Base-by-base conservation (phyloP, 768 basidiomycete genomes). In the Phlebiopsis flavidoalba region DNA sequence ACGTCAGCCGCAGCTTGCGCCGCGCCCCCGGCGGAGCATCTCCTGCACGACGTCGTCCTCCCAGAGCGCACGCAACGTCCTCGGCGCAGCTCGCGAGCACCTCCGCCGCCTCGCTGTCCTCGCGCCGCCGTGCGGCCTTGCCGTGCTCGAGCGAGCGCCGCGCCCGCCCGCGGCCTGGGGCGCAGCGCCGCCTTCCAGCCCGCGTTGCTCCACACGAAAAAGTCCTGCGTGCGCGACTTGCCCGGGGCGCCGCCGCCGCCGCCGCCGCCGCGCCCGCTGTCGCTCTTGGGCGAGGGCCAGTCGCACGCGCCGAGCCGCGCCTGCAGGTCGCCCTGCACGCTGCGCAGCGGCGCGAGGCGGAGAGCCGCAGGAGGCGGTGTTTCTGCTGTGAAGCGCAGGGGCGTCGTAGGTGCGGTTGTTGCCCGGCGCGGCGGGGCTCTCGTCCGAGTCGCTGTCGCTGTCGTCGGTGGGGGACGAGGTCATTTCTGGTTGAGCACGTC, bases 31-130 rank as follows among this genome's bases (percentile, higher is more conserved):
- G 31, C 80, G 76, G 60, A 91, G 70, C 73, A 87, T 80, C 68
- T 88, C 83, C 63, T 80, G 81, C 7, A 91, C 80, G 5, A 79
- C 74, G 19, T 80, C 64, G 66, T 93, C 89, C 56, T 82, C 80
- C 89, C 89, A 90, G 8, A 91, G 73, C 17, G 74, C 75, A 62
- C 82, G 83, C 68, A n/a, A 91, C 89, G 64, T 88, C 87, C 6
- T 87, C 83, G 47, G 77, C 76, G 69, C 83, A 88, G 2, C 78
- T 78, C 5, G 81, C 79, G 36, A 91, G 77, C 12, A 87, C 75
- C 43, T 85, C 85, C 36, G 79, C 70, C 24, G 83, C 77, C 55
- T 84, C 83, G 52, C 86, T 81, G 57, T 83, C 84, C 40, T 66
- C 63, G 33, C 60, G 26, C 26, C 26, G 2, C 6, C 50, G 43